Base-by-base conservation (phyloP, 2,329 filamentous ascomycete species). In the Trichoderma sp. region DNA sequence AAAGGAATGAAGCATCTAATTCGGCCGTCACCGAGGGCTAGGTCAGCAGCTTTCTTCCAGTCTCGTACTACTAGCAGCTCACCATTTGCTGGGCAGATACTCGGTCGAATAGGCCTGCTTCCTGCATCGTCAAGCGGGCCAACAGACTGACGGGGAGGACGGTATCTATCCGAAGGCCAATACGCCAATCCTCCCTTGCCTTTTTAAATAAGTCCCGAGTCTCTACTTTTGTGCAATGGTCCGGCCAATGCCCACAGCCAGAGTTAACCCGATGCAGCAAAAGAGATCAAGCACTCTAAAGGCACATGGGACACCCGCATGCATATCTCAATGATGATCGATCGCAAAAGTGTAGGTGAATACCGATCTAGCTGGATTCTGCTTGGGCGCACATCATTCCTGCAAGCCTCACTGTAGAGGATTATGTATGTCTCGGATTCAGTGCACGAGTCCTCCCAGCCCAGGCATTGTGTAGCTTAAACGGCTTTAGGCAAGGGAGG, bases 251-350 rank as follows among this genome's bases (percentile, higher is more conserved):
- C n/a, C 60, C 71, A 65, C 60, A 60, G 56, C n/a, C 33, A 56
- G 71, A n/a, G 71, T 64, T 73, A 38, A 56, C 71, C 71, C 29
- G 60, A 73, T 65, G 41, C 60, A 73, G 69, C 60, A 56, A 31
- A 11, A 56, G 41, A 73, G 71, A 73, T 64, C 71, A 64, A 73
- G 71, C 71, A 71, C 67, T 71, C 31, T 60, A 41, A 69, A 71
- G 33, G 50, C 53, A 56, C 71, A 73, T 73, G 71, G 71, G 60
- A 73, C 60, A 56, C 71, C 71, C 71, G 71, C 71, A 73, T 65
- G 71, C 71, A 73, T 65, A 73, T 73, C 71, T 65, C 16, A 65
- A 73, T 35, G 60, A 65, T 73, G 71, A 74, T 74, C 71, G 63
- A 74, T 66, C 63, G 62, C 27, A 5, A 66, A 64, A 69, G 53